Evolutionary conservation across 768 basidiomycete species (phyloP), one percentile per base, ranked within the genome.

Genomic region (Amanita jacksonii): DNA sequence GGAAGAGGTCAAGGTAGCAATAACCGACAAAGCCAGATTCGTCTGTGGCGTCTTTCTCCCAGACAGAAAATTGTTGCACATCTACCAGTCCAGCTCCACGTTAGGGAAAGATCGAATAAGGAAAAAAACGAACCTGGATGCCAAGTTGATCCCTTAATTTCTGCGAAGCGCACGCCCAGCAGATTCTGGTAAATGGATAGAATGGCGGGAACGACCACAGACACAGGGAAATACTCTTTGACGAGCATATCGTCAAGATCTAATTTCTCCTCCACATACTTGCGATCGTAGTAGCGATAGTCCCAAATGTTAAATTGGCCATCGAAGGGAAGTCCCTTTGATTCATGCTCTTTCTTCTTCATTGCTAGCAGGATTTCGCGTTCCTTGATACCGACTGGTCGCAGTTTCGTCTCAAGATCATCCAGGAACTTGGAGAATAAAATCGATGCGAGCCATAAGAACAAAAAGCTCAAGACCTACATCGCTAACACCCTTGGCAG

Each of bases 161-260:
- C 74, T 48, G 77, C 75, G 52, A 91, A 89, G 45, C 69, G 68
- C 30, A 93, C 86, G 13, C 83, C 74, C 20, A 93, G 76, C 15
- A 92, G 64, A 45, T 78, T 77, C 59, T 90, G 85, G 60, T 92
- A 93, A 55, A 92, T 87, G 10, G 75, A 66, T 37, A 93, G 69
- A 53, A 93, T 87, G 3, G 81, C 70, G 5, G 86, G 84, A 8
- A 93, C 83, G 33, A 93, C 86, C 13, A 81, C 74, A 2, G 77
- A 69, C 2, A 91, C 90, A 0, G 88, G 87, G 73, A 93, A 91
- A 60, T 90, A 88, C 58, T 91, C 83, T 62, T 91, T 90, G 51
- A 92, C 78, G 9, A 81, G 66, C 49, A 74, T 73, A 51, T 90
- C 85, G 49, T 91, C 86, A 25, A 89, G 70, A 27, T 72, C 67